Conservation (phyloP, 257 asterid species). For the Solanum pimpinellifolium region DNA sequence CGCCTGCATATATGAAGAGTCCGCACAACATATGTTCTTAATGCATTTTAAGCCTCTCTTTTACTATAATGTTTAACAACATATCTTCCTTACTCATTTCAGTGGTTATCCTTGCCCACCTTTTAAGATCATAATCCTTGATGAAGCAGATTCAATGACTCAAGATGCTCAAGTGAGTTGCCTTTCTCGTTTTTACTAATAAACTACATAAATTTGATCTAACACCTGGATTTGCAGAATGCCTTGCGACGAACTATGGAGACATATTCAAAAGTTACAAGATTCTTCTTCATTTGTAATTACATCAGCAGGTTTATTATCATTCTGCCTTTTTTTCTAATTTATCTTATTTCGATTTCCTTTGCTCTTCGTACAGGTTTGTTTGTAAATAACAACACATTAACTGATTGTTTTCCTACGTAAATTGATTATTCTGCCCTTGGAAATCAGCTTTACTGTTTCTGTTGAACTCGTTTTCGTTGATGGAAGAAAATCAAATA, state of each 20-base stretch:
- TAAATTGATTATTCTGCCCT: background rate
- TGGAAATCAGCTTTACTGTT: background rate
- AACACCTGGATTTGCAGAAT: constrained; percentile 42
- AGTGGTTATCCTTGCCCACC: constrained; percentile 98
- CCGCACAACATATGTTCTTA: background rate
- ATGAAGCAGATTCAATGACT: constrained; percentile 99
- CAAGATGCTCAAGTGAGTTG: constrained; percentile 94
- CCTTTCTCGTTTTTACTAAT: background rate
- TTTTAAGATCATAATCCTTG: constrained; percentile 82
- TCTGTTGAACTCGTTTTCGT: background rate
- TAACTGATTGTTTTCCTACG: background rate
- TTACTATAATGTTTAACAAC: background rate
- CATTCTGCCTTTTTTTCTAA: background rate
- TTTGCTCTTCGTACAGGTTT: background rate
- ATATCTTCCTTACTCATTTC: constrained; percentile 3
- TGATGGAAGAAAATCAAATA: background rate
- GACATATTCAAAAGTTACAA: constrained; percentile 84
- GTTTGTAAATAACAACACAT: background rate
- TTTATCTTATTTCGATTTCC: background rate
- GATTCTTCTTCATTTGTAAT: constrained; percentile 96
- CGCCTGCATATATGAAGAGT: no score
- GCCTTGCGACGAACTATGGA: constrained; percentile 98
- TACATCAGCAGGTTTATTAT: constrained; percentile 78
- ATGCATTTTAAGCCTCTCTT: background rate
- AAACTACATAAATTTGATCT: background rate